These are phyloP conservation scores for Pterocarpus macrocarpus DNA, from an alignment of 306 rosid genomes.

Conservation along the genomic window DNA sequence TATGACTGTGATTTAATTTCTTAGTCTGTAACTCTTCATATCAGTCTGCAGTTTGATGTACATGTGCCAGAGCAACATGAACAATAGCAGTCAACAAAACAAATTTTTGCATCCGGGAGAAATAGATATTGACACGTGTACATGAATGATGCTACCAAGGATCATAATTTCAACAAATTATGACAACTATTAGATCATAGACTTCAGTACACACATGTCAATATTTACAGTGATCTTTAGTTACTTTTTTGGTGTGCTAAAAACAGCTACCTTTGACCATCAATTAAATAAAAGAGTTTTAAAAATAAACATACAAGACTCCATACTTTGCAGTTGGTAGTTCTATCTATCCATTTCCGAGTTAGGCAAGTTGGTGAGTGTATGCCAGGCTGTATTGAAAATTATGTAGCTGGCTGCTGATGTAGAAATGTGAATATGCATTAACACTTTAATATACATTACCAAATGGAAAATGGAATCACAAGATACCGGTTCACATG, in stretches of 20 bases:
- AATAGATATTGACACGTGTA: background rate
- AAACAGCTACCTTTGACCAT: background rate
- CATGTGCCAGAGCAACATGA: background rate
- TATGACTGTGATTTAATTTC: background rate
- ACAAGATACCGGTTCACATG: constrained; percentile 1
- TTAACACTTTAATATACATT: constrained; percentile 6
- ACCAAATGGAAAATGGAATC: constrained; percentile 22
- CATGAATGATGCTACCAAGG: background rate
- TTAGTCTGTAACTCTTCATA: constrained; percentile 7
- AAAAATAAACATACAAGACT: constrained; percentile 19
- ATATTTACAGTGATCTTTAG: constrained; percentile 1
- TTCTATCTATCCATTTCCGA: background rate
- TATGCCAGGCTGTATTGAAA: constrained; percentile 16
- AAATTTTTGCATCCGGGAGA: background rate
- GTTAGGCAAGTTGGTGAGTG: constrained; percentile 11
- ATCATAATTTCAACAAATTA: constrained; percentile 7
- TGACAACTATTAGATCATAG: background rate
- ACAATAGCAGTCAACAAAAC: constrained; percentile 5
- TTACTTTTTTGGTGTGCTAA: constrained; percentile 11
- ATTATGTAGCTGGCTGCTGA: background rate
- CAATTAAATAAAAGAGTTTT: constrained; percentile 9
- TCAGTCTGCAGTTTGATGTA: background rate
- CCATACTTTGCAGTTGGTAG: constrained; percentile 24
- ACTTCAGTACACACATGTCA: constrained; percentile 15
- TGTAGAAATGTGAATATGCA: background rate